A percentile compares a stretch with the other conserved stretches of the same genome.
phyloP scores from a whole-genome alignment of 768 basidiomycete species.

The Fomitopsis pulvina region DNA sequence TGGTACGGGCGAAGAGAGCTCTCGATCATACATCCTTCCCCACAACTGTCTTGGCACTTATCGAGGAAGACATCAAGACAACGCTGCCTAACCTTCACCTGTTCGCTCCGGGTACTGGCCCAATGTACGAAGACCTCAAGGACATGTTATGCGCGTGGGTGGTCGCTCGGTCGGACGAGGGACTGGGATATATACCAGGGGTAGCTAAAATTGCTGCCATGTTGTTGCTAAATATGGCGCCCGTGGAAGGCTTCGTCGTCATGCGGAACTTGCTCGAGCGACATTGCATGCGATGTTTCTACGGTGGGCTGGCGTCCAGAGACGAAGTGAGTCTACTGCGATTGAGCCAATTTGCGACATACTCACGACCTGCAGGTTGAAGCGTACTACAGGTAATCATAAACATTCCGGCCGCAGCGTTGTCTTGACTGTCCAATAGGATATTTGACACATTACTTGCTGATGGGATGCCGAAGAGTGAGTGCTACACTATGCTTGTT shows the following conservation, averaged over 20 bases:
- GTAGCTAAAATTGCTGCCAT: slow-evolving; percentile 76
- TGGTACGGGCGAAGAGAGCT: slow-evolving; percentile 68
- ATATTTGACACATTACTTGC: slow-evolving; percentile 91
- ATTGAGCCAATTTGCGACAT: background rate
- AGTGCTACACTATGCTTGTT: slow-evolving; percentile 15
- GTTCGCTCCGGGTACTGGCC: slow-evolving; percentile 70
- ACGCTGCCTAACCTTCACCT: slow-evolving; percentile 78
- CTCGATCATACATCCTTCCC: slow-evolving; percentile 63
- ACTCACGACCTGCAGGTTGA: slow-evolving; percentile 52
- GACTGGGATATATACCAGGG: slow-evolving; percentile 66
- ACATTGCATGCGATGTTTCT: slow-evolving; percentile 82
- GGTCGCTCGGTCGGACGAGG: slow-evolving; percentile 77
- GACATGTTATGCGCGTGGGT: slow-evolving; percentile 87
- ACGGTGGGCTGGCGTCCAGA: slow-evolving; percentile 58
- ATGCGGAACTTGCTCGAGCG: slow-evolving; percentile 84
- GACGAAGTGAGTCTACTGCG: slow-evolving; percentile 62
- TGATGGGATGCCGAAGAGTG: slow-evolving; percentile 91
- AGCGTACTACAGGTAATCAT: slow-evolving; percentile 49
- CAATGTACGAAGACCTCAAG: slow-evolving; percentile 74
- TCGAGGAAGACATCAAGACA: slow-evolving; percentile 69
- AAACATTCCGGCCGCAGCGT: no score
- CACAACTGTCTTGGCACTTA: slow-evolving; percentile 45
- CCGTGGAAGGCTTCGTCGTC: slow-evolving; percentile 67
- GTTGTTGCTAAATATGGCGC: slow-evolving; percentile 78
- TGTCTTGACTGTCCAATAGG: slow-evolving; percentile 32